Evolutionary conservation across 2,329 filamentous ascomycete genomes (phyloP).

Genomic region (Sclerotinia minor): DNA sequence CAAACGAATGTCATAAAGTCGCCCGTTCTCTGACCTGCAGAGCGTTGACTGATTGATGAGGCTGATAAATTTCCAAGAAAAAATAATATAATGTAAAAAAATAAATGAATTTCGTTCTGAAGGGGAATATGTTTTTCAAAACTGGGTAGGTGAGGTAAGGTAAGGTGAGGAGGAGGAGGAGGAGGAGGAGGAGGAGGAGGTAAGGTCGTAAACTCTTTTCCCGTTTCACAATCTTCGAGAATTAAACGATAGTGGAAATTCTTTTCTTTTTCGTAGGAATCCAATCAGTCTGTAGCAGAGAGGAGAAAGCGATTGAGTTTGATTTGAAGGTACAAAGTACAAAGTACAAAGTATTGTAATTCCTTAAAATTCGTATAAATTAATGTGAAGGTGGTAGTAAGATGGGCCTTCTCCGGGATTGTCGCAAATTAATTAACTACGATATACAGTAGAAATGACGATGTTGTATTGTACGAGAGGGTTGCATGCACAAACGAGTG

Average conservation of each 20-base stretch:
- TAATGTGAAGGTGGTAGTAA: neutral
- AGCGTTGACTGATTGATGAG: slow-evolving; percentile 20
- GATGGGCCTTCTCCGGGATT: slow-evolving; percentile 8
- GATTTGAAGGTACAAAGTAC: neutral
- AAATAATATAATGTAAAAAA: neutral
- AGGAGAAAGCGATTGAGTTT: neutral
- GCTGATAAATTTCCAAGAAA: neutral
- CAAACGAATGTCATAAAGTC: slow-evolving; percentile 18
- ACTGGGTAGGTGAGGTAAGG: neutral
- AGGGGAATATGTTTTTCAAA: slow-evolving; percentile 7
- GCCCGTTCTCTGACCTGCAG: slow-evolving; percentile 24
- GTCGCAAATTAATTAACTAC: slow-evolving; percentile 14
- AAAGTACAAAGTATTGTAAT: neutral
- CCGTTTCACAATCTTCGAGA: slow-evolving; percentile 22
- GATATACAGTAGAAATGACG: neutral
- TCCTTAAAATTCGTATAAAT: neutral
- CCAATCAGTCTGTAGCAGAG: neutral
- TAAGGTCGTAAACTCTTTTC: neutral
- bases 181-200: neutral
- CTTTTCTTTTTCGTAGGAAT: neutral
- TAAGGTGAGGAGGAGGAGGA: neutral
- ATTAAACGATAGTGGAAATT: slow-evolving; percentile 13
- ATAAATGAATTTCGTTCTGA: neutral
- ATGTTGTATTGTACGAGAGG: neutral
- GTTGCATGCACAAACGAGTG: slow-evolving; percentile 14